Evolutionary conservation across 768 basidiomycete genomes (phyloP), one percentile per base, ranked within the genome.

Genomic region (Kockovaella imperatae): DNA sequence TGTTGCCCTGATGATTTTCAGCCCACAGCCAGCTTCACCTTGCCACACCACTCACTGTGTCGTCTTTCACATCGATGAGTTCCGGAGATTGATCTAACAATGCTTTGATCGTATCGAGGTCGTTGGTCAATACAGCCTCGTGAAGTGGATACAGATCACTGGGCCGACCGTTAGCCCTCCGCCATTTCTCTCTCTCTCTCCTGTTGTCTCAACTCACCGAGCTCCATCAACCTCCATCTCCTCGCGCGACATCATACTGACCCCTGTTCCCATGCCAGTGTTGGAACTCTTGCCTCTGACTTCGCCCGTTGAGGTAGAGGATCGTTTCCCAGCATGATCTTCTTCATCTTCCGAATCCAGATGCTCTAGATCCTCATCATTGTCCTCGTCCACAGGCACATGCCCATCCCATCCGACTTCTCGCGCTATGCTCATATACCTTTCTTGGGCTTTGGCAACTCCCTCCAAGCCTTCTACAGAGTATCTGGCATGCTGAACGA

Each of bases 1-100:
- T 86, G 67, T 88, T 89, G 29, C 87, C 89, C 90, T 95, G 60
- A 17, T 39, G 42, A 47, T 38, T 28, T 42, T 25, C 23, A 32
- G 31, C 10, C 10, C 10, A 32, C 31, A 32, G 31, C 31, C 31
- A n/a, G 25, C 23, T 36, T 13, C 30, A 8, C 31, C 31, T 10
- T n/a, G 10, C n/a, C 10, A n/a, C n/a, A 10, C 31, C 31, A 32
- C 31, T 32, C 31, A 32, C 31, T 10, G n/a, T 10, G 6, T 21
- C n/a, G 6, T 40, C 17, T 32, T 7, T 36, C 14, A 23, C 17
- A 32, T 6, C 34, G 30, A 35, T 35, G 13, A 25, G 20, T 14
- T 15, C 24, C 8, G 38, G 10, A 11, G 8, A 20, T 8, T 10
- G 8, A 14, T n/a, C 10, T n/a, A 32, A n/a, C 10, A 32, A 10